phyloP scores from a whole-genome alignment of 208 protist genomes.

The Endotrypanum monterogeii region DNA sequence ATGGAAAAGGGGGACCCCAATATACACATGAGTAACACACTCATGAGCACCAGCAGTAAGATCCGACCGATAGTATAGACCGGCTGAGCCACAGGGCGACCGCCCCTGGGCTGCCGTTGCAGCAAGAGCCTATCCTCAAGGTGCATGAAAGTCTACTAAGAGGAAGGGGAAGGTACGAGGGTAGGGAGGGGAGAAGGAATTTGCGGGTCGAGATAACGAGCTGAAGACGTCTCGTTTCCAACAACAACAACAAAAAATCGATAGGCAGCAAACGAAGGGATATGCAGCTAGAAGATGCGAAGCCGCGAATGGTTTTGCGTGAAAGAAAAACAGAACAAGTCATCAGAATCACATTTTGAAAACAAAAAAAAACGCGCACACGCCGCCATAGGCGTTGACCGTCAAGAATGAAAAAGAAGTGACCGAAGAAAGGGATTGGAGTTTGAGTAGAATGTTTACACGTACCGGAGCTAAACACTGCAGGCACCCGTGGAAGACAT shows the following conservation, averaged over 20 bases:
- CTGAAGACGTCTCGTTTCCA: not conserved
- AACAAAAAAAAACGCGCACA: too few species aligned
- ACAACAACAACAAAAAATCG: not conserved
- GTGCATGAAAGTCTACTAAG: not conserved
- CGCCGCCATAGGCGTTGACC: too few species aligned
- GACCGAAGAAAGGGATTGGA: too few species aligned
- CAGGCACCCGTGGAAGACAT: too few species aligned
- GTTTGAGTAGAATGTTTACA: too few species aligned
- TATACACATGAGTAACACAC: not conserved
- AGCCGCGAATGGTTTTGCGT: not conserved
- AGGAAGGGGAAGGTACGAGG: too few species aligned
- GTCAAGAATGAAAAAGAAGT: too few species aligned
- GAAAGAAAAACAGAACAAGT: too few species aligned
- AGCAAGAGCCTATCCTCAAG: not conserved
- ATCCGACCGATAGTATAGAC: not conserved
- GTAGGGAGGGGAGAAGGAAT: not conserved
- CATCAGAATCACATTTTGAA: too few species aligned
- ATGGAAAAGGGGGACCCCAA: not conserved
- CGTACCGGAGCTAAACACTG: too few species aligned
- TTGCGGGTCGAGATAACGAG: not conserved
- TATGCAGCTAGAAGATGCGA: too few species aligned
- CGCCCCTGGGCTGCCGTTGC: not conserved
- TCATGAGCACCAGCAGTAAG: conserved; percentile 5
- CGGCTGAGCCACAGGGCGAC: not conserved
- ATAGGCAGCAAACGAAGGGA: not conserved